Evolutionary conservation across 202 grass and related monocot genomes (phyloP).

Genomic region (Hordeum pubiflorum): DNA sequence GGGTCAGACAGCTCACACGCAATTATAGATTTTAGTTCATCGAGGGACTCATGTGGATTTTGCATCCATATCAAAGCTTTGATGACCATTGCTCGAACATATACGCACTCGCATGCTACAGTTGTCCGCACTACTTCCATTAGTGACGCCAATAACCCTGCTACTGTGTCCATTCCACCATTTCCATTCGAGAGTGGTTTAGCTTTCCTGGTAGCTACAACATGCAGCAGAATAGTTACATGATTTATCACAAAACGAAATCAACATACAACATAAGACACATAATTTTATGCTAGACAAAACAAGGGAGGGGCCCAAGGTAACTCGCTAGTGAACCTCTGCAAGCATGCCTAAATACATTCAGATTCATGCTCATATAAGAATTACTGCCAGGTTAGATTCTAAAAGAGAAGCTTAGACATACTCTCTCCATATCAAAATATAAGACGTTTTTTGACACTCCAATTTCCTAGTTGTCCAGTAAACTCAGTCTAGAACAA

Average conservation of each 20-base stretch:
- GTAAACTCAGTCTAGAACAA: neutral
- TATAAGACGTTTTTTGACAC: no score
- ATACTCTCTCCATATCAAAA: no score
- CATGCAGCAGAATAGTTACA: constrained; percentile 9
- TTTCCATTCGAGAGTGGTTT: constrained; percentile 65
- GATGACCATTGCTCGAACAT: constrained; percentile 97
- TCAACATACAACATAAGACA: neutral
- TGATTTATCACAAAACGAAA: neutral
- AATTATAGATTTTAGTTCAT: constrained; percentile 92
- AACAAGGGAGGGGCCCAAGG: neutral
- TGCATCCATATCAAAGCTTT: constrained; percentile 99
- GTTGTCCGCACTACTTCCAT: constrained; percentile 98
- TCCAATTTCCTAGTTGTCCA: neutral
- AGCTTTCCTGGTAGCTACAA: constrained; percentile 60
- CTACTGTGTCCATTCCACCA: constrained; percentile 75
- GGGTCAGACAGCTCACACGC: constrained; percentile 96
- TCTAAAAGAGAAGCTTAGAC: neutral
- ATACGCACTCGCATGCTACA: constrained; percentile 98
- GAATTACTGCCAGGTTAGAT: neutral
- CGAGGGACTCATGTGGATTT: constrained; percentile 93
- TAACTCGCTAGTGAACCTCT: neutral
- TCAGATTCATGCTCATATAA: neutral
- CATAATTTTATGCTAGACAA: constrained; percentile 7
- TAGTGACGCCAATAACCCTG: constrained; percentile 84
- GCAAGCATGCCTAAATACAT: neutral